A percentile compares a stretch with the other conserved stretches of the same genome.
These are phyloP conservation scores for Xylariales sp. DNA, from an alignment of 2,329 filamentous ascomycete genomes.

Conservation along the genomic window DNA sequence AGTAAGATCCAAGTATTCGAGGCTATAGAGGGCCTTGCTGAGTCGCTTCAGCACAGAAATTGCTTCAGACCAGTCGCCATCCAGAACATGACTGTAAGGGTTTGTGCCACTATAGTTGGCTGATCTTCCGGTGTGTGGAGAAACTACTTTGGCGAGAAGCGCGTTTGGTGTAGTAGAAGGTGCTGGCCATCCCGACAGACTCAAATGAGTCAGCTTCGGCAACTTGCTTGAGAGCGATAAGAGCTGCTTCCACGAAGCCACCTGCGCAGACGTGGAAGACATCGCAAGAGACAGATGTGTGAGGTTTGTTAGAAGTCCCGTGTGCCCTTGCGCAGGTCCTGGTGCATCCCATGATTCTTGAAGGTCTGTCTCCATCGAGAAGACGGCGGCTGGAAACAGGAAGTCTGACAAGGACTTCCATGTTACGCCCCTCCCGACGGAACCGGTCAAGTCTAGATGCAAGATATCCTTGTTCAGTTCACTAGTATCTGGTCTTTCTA, in stretches of 20 bases:
- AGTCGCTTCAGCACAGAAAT: constrained; percentile 51
- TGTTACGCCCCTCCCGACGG: constrained; percentile 44
- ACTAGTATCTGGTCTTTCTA: constrained; percentile 22
- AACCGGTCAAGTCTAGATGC: constrained; percentile 50
- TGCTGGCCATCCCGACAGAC: constrained; percentile 57
- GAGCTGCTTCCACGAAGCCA: constrained; percentile 55
- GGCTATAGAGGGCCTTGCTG: constrained; percentile 48
- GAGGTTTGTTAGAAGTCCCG: constrained; percentile 47
- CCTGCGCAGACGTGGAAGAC: constrained; percentile 27
- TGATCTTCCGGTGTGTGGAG: constrained; percentile 34
- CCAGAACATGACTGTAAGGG: constrained; percentile 52
- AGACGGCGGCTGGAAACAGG: constrained; percentile 36
- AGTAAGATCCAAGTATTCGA: constrained; percentile 58
- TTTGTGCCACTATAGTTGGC: constrained; percentile 52
- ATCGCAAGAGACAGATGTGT: constrained; percentile 58
- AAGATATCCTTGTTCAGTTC: constrained; percentile 41
- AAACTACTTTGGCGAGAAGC: constrained; percentile 40
- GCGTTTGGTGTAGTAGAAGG: constrained; percentile 54
- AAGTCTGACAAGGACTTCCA: constrained; percentile 49
- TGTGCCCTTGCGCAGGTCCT: constrained; percentile 21
- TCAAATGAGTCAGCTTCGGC: constrained; percentile 54
- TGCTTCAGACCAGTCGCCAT: constrained; percentile 57
- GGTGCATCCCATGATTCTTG: constrained; percentile 52
- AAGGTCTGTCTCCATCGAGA: constrained; percentile 22
- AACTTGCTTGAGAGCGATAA: constrained; percentile 49